Evolutionary conservation across 2,329 filamentous ascomycete species (phyloP), one percentile per base, ranked within the genome.

Genomic region (Bipolaris victoriae): DNA sequence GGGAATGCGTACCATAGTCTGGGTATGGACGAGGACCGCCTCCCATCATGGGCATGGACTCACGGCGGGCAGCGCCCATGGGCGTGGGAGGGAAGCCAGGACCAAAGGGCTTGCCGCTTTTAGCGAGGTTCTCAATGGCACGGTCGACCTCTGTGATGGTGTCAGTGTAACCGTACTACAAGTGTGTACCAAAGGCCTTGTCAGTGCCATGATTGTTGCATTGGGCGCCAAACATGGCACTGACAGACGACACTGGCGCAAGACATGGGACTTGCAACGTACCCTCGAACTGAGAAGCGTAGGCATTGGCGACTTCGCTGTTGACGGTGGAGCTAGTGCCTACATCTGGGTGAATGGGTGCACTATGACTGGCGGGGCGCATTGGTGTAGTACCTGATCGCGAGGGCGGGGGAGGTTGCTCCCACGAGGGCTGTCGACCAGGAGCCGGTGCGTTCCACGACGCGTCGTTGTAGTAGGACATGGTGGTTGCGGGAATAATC

Each of bases 51-150:
- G 86, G 85, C 84, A 88, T 84, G 57, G 87, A 96, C 80, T 97
- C 91, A 84, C 93, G 90, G 78, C 95, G 91, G 71, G 82, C 85
- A 72, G 83, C 61, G 83, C 73, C 62, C 67, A 66, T 65, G 57
- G 70, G 63, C 1, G 61, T 58, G 15, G 66, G 62, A 40, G 70
- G 67, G 16, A 67, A 71, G 40, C 65, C 67, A 29, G 69, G 65
- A 24, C 73, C 87, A 79, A 94, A 95, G 80, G 93, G 88, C 83
- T 98, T 98, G 72, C 93, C 93, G 77, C 93, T 97, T 85, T 98
- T 98, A 73, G 94, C 86, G 60, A 99, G 86, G 78, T 98, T 98
- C 74, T 98, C 95, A 72, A 94, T 88, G 67, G 94, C 94, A 76
- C 94, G 90, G 66, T 98, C 95, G 70, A 99, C 92, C 86, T 99